Base-by-base conservation (phyloP, 2,329 filamentous ascomycete species). In the Cadophora sp. region DNA sequence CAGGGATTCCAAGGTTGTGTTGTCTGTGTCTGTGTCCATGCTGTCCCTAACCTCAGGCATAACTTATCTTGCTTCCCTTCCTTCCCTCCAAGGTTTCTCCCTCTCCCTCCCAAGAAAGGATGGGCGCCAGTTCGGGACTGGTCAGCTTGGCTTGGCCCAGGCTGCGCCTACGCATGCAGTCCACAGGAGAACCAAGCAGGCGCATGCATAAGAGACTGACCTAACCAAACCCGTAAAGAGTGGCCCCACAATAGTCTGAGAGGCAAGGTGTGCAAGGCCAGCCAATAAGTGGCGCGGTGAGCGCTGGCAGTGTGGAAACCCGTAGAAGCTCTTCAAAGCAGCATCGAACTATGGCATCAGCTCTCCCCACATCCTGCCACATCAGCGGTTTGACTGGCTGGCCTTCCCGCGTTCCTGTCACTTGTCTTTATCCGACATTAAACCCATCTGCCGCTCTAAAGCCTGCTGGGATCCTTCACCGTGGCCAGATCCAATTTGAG, bases 371-470 rank as follows among this genome's bases (percentile, higher is more conserved):
- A 12, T 31, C 50, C 3, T 27, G 1, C 27, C n/a, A 19, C 4
- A 12, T 12, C 9, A 2, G 8, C 12, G 7, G 22, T n/a, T 11
- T 56, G 50, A 40, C 34, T 62, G 59, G 43, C 40, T 31, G 43
- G 59, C 16, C 40, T 31, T 14, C 31, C n/a, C 55, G 1, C 7
- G 61, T 37, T 59, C 37, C 63, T 58, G 59, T 22, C 31, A 59
- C 53, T 65, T 43, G 27, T 11, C 53, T 65, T 65, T 46, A 59
- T 46, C 63, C 63, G 53, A 50, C 11, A 59, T 59, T 46, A 53
- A 22, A 8, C 19, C 19, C 37, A 3, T 26, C 8, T 26, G 61
- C 61, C 29, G 61, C 61, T 34, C 29, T 63, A 12, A 19, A 5
- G 2, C 2, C 26, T 22, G 2, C 59, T 22, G 16, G 59, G 59